phyloP scores from a whole-genome alignment of 2,329 filamentous ascomycete species.

The Aspergillus ruber region DNA sequence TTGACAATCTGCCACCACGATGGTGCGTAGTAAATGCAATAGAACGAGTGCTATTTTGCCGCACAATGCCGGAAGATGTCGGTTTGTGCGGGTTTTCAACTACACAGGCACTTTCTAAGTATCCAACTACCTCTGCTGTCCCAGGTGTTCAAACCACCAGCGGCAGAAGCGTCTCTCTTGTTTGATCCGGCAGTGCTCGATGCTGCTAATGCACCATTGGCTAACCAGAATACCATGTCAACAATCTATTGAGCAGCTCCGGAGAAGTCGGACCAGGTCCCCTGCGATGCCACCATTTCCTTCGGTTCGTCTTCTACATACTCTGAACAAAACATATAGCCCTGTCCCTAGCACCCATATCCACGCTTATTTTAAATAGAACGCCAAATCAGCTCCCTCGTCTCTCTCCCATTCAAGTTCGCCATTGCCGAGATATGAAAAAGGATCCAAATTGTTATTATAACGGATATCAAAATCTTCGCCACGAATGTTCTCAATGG shows the following conservation, averaged over 20 bases:
- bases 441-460: slow-evolving; percentile 7
- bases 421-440: slow-evolving; percentile 10
- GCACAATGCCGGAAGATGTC: not conserved
- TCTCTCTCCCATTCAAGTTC: slow-evolving; percentile 8
- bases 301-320: not conserved
- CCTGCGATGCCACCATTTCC: not conserved
- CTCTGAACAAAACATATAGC: not conserved
- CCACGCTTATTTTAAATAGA: slow-evolving; percentile 3
- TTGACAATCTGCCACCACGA: not conserved
- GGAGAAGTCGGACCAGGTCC: not conserved
- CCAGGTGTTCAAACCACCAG: not conserved
- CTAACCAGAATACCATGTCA: not conserved
- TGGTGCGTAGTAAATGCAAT: not conserved
- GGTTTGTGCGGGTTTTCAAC: not conserved
- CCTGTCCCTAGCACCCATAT: not conserved
- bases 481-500: slow-evolving; percentile 8
- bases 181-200: not conserved
- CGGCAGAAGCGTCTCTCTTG: not conserved
- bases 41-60: not conserved
- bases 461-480: slow-evolving; percentile 14
- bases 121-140: not conserved
- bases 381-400: slow-evolving; percentile 6
- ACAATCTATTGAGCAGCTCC: not conserved
- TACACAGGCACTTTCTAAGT: not conserved
- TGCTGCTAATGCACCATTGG: not conserved